Evolutionary conservation across 441 rosid species (phyloP), one percentile per base, ranked within the genome.

Genomic region (Biscutella laevigata): DNA sequence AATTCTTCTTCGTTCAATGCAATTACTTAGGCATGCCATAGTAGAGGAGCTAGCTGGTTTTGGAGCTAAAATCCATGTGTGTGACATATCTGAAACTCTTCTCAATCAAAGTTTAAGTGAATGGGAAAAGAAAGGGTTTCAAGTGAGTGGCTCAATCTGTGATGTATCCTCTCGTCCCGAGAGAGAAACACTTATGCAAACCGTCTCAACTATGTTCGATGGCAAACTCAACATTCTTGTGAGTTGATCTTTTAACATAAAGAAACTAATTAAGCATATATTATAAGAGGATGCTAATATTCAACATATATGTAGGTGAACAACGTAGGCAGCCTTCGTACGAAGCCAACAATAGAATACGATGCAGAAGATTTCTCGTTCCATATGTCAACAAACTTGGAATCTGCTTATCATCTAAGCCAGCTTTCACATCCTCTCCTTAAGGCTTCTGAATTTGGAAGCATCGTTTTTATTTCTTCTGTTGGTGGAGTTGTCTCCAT

Each of bases 381-480:
- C 17, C 10, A 66, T 1, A 62, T 74, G 52, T 8, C 48, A n/a
- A 73, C 72, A 10, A 78, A 78, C 47, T 43, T 73, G 6, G 75
- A 78, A 36, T 50, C 74, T 3, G 61, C 74, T 11, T 68, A 37
- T 41, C 73, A 78, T 29, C 27, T 78, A 17, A 42, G 66, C 57
- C 73, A 77, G 28, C 73, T 75, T 21, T 70, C 72, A 2, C 59
- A 75, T 67, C 77, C 75, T 25, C 47, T 73, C 9, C 17, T 73
- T 7, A 75, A 61, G 57, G 67, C 74, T 7, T 67, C 76, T 0
- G 67, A 61, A 8, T 42, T 21, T n/a, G 81, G 67, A 35, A 74
- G 68, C 46, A 72, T 76, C 8, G 61, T 74, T 13, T 61, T 74
- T 17, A 36, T 71, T 13, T 74, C 78, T 15, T 79, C 81, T 0